Base-by-base conservation (phyloP, 1,284 basidiomycete species). In the Ganoderma lingzhi region DNA sequence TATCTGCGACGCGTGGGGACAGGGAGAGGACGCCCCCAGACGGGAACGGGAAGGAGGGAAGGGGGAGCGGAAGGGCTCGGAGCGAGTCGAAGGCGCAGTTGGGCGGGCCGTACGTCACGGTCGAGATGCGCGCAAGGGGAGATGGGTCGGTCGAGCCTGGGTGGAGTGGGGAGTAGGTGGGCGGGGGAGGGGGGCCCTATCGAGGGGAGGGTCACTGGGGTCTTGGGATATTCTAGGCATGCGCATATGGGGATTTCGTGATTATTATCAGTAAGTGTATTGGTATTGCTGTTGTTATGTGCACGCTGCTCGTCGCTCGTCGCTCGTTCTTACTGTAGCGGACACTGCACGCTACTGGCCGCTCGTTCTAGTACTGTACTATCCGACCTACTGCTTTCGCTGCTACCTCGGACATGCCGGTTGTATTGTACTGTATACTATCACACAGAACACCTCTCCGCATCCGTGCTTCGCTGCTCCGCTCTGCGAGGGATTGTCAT, bases 131-230 rank as follows among this genome's bases (percentile, higher is more conserved):
- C 14, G 3, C 35, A 19, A 39, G 28, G 39, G n/a, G 59, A 23
- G 59, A 61, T 5, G 59, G 59, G 59, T n/a, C 37, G 39, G 59
- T 41, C 14, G 39, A 61, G 59, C 59, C 39, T 23, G 39, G 37
- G 59, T 61, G 37, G 39, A 61, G 59, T 8, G 39, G 39, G n/a
- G 59, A 41, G 15, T 61, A 28, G 39, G 59, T 12, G 35, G 1
- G 42, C 1, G 15, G 42, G 6, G n/a, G 12, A 6, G 32, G 8
- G 28, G 8, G 23, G 9, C 5, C 23, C 23, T 23, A 23, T 23
- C 23, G 23, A 23, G 23, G 23, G 51, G 30, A 35, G 14, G 30
- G 58, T 1, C 23, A 10, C 15, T 4, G 53, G 32, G 10, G 37
- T 39, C 58, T 60, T 60, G 58, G 58, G 39, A 41, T 60, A 60